These are phyloP conservation scores for Eucalyptus albens DNA, from an alignment of 345 rosid species.

Conservation along the genomic window DNA sequence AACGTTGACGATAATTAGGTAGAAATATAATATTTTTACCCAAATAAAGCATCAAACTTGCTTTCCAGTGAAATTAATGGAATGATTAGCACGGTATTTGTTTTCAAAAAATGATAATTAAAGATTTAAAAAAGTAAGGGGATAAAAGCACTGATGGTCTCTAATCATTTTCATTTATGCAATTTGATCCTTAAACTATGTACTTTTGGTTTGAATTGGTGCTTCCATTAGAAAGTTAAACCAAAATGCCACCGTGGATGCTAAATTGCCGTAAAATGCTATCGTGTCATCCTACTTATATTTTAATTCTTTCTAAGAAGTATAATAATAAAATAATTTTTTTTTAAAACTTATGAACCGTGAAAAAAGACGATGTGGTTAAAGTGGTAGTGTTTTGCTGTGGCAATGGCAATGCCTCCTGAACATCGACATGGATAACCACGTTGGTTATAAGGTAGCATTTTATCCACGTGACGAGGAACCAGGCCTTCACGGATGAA, in stretches of 20 bases:
- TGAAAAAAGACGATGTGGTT: too few species aligned
- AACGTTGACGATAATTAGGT: background rate
- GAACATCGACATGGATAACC: too few species aligned
- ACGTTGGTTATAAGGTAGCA: rapidly evolving
- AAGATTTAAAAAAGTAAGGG: background rate
- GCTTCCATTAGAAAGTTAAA: background rate
- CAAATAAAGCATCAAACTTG: background rate
- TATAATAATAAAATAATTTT: too few species aligned
- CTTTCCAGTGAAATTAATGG: background rate
- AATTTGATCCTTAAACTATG: background rate
- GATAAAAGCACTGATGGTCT: background rate
- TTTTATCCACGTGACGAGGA: background rate
- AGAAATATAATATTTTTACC: background rate
- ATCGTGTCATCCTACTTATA: background rate
- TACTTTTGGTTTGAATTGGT: background rate
- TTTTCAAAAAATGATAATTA: too few species aligned
- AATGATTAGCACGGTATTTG: too few species aligned
- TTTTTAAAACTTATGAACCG: rapidly evolving
- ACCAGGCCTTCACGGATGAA: background rate
- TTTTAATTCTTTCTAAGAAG: background rate
- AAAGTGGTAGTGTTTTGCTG: too few species aligned
- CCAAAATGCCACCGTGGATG: too few species aligned
- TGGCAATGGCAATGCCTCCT: too few species aligned
- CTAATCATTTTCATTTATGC: background rate
- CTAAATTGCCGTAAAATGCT: background rate